Conservation (phyloP, 306 rosid genomes). For the Pyrus communis region DNA sequence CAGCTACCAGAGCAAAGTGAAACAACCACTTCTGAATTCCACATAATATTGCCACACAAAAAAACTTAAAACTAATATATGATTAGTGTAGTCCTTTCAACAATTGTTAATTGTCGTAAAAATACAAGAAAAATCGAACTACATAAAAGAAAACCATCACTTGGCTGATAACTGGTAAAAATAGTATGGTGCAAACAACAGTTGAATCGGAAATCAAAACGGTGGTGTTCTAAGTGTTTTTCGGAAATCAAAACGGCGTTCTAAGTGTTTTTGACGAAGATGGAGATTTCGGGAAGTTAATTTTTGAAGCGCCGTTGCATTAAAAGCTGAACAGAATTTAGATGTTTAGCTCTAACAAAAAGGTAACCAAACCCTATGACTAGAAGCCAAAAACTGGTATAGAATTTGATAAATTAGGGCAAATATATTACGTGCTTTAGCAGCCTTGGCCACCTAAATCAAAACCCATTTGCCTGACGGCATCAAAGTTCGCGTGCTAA, state of each 20-base stretch:
- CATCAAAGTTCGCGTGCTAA: neutral
- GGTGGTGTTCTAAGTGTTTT: no score
- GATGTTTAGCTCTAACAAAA: neutral
- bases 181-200: no score
- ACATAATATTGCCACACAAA: neutral
- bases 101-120: neutral
- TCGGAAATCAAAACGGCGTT: no score
- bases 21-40: neutral
- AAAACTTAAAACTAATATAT: no score
- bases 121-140: no score
- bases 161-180: no score
- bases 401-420: neutral
- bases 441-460: neutral
- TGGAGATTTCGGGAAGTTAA: neutral
- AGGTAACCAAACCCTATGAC: neutral
- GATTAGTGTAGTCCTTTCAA: neutral
- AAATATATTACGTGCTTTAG: neutral
- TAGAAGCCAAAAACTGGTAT: neutral
- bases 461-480: neutral
- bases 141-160: no score
- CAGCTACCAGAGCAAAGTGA: constrained; percentile 11
- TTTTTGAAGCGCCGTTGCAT: neutral
- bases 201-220: neutral
- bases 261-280: no score
- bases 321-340: neutral